Conservation (phyloP, 2,329 filamentous ascomycete genomes). For the Cladophialophora bantiana region DNA sequence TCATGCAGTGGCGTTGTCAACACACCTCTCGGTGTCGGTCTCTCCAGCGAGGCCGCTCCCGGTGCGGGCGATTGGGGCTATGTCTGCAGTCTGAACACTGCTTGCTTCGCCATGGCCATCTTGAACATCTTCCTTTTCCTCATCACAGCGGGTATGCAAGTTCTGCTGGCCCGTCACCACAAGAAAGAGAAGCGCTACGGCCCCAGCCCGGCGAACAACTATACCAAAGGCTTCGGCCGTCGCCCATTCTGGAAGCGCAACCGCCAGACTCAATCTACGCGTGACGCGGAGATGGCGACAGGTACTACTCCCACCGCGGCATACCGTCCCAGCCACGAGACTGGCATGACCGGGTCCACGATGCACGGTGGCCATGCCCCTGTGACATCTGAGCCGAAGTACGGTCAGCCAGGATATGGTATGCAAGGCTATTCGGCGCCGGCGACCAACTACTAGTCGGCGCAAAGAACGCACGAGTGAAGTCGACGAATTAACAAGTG, state of each 20-base stretch:
- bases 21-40: constrained; percentile 73
- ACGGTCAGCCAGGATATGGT: constrained; percentile 42
- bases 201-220: constrained; percentile 70
- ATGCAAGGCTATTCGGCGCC: constrained; percentile 19
- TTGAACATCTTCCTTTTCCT: constrained; percentile 83
- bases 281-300: constrained; percentile 55
- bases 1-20: constrained; percentile 70
- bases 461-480: background rate
- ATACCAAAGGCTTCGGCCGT: constrained; percentile 67
- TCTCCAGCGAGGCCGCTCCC: constrained; percentile 58
- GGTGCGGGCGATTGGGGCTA: constrained; percentile 58
- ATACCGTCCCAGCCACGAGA: constrained; percentile 56
- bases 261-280: constrained; percentile 46
- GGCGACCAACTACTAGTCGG: constrained; percentile 19
- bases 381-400: constrained; percentile 44
- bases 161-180: constrained; percentile 73
- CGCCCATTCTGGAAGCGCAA: constrained; percentile 54
- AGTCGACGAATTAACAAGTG: too few relatives aligned
- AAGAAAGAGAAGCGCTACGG: constrained; percentile 77
- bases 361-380: constrained; percentile 44
- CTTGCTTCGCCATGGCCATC: constrained; percentile 77
- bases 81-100: constrained; percentile 78
- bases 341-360: constrained; percentile 59
- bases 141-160: constrained; percentile 72
- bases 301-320: constrained; percentile 40